Evolutionary conservation across 345 rosid species (phyloP).

Genomic region (Ailanthus altissimus): DNA sequence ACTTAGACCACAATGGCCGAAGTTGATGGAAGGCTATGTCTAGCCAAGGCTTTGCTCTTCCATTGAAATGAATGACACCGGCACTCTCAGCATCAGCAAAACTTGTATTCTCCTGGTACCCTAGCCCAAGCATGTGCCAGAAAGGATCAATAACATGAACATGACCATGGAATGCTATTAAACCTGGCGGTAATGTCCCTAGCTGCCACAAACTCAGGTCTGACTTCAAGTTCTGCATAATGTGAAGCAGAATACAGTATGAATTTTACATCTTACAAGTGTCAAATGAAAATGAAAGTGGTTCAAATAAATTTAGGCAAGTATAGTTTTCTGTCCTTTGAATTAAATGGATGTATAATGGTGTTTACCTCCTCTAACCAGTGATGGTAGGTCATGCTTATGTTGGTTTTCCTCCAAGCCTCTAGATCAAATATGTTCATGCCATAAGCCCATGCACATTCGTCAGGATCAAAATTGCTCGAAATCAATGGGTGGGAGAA

Average conservation of each 20-base stretch:
- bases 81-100: conserved; percentile 63
- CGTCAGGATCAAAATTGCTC: conserved; percentile 62
- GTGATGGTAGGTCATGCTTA: conserved; percentile 80
- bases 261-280: background rate
- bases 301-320: background rate
- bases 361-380: conserved; percentile 84
- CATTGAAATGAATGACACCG: conserved; percentile 92
- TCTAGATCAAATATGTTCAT: conserved; percentile 89
- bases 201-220: conserved; percentile 97
- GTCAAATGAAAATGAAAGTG: too few relatives aligned
- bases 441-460: conserved; percentile 99
- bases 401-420: conserved; percentile 92
- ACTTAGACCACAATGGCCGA: conserved; percentile 81
- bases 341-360: background rate
- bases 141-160: conserved; percentile 84
- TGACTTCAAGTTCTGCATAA: conserved; percentile 83
- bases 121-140: conserved; percentile 98
- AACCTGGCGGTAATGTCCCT: conserved; percentile 91
- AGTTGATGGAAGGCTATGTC: conserved; percentile 90
- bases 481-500: conserved; percentile 81
- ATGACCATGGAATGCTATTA: conserved; percentile 91
- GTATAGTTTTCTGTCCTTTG: background rate
- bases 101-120: conserved; percentile 87
- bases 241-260: background rate
- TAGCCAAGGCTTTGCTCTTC: conserved; percentile 99